Conservation (phyloP, 2,329 filamentous ascomycete genomes). For the Sporothrix globosa region DNA sequence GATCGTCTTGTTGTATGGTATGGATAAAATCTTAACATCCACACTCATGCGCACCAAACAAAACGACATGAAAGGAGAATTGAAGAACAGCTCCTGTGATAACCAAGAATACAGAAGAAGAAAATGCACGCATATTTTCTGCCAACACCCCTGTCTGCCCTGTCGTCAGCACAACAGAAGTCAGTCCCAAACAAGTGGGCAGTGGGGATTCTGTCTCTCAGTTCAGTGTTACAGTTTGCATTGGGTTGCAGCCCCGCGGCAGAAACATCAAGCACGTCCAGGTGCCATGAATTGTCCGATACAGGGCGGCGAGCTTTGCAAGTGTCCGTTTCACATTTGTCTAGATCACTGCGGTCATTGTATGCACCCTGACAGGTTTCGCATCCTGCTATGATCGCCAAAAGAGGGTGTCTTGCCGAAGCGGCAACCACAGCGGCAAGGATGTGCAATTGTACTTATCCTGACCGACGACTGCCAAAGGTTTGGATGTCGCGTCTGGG, state of each 20-base stretch:
- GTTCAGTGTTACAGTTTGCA: background rate
- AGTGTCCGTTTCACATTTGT: slow-evolving; percentile 43
- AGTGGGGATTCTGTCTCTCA: background rate
- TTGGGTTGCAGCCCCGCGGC: background rate
- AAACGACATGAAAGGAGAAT: background rate
- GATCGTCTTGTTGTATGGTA: slow-evolving; percentile 23
- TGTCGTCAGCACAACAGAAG: slow-evolving; percentile 17
- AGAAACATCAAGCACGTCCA: slow-evolving; percentile 12
- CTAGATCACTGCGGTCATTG: slow-evolving; percentile 36
- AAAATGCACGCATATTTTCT: slow-evolving; percentile 1
- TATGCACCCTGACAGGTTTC: slow-evolving; percentile 40
- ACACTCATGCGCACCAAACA: slow-evolving; percentile 9
- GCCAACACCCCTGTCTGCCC: background rate
- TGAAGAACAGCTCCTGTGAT: background rate
- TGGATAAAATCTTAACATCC: slow-evolving; percentile 1
- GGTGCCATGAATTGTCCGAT: slow-evolving; percentile 24
- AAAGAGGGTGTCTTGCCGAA: slow-evolving; percentile 32
- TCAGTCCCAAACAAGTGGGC: slow-evolving; percentile 25
- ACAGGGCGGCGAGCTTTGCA: slow-evolving; percentile 33
- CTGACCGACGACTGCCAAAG: background rate
- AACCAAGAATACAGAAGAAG: background rate
- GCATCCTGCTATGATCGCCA: slow-evolving; percentile 40
- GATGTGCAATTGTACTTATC: slow-evolving; percentile 11
- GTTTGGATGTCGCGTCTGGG: background rate
- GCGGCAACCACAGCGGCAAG: slow-evolving; percentile 27